These are phyloP conservation scores for Aureobasidium sp. DNA, from an alignment of 2,329 filamentous ascomycete genomes.

Conservation along the genomic window DNA sequence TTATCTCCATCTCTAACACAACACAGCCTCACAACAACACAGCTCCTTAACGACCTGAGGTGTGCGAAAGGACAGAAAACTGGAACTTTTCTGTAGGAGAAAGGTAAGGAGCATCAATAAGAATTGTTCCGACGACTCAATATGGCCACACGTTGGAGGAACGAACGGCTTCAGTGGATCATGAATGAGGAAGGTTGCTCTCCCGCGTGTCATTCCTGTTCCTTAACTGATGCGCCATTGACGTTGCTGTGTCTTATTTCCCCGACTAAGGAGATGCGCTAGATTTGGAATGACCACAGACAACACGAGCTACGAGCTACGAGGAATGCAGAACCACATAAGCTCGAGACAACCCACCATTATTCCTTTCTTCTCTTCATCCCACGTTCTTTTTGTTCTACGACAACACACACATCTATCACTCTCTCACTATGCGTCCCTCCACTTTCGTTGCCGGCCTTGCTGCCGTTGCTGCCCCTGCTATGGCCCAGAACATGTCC, in stretches of 20 bases:
- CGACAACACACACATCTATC: neutral
- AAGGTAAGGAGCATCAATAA: neutral
- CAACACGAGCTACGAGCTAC: neutral
- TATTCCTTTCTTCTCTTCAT: neutral
- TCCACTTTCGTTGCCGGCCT: constrained; percentile 19
- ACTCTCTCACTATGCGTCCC: constrained; percentile 9
- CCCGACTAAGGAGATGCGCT: neutral
- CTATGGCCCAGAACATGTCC: constrained; percentile 39
- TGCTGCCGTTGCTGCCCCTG: constrained; percentile 21
- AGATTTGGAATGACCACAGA: constrained; percentile 14
- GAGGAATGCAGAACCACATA: constrained; percentile 15
- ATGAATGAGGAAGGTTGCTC: neutral
- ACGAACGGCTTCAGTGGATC: constrained; percentile 13
- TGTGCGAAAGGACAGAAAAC: neutral
- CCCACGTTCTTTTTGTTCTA: constrained; percentile 1
- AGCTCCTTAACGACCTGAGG: neutral
- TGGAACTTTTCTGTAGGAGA: neutral
- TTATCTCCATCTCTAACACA: neutral
- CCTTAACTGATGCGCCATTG: constrained; percentile 11
- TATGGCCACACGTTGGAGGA: neutral
- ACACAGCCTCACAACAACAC: neutral
- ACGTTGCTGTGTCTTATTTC: constrained; percentile 14
- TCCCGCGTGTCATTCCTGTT: constrained; percentile 10
- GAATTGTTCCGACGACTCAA: neutral
- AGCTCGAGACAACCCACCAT: neutral